Conservation (phyloP, 306 rosid genomes). For the Argentina anserina region DNA sequence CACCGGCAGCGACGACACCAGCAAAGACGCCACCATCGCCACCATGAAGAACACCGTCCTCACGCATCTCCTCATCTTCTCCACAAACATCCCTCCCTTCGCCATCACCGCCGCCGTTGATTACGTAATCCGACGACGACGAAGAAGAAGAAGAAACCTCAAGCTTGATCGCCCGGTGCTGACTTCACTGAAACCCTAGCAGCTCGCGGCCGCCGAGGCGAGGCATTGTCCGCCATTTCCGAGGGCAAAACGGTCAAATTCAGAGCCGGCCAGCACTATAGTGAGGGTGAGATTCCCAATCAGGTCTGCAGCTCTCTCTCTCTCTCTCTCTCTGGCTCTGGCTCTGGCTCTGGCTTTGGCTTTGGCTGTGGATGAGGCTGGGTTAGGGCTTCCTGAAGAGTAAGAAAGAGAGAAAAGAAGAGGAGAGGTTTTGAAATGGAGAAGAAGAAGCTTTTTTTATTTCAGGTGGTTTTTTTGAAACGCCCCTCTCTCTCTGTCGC, state of each 20-base stretch:
- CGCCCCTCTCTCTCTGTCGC: neutral
- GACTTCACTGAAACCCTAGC: constrained; percentile 43
- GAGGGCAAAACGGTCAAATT: constrained; percentile 19
- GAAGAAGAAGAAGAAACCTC: no score
- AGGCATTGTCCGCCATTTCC: constrained; percentile 41
- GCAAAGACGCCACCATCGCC: constrained; percentile 72
- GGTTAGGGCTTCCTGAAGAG: constrained; percentile 7
- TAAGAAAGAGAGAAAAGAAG: neutral
- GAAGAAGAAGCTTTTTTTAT: neutral
- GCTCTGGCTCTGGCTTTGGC: neutral
- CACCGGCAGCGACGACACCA: constrained; percentile 80
- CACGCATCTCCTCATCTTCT: constrained; percentile 62
- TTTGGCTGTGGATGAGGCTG: constrained; percentile 51
- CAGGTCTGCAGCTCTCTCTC: neutral
- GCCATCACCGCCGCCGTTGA: constrained; percentile 27
- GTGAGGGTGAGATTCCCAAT: constrained; percentile 1
- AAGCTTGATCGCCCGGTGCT: constrained; percentile 22
- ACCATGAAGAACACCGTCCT: constrained; percentile 82
- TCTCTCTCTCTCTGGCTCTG: neutral
- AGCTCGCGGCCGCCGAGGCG: constrained; percentile 31
- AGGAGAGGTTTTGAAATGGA: neutral
- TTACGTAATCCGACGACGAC: neutral
- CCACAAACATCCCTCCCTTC: constrained; percentile 66
- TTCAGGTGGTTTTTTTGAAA: neutral
- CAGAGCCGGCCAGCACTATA: constrained; percentile 28